Conservation (phyloP, 495 filamentous ascomycete genomes). For the Aspergillus olivimuriae region DNA sequence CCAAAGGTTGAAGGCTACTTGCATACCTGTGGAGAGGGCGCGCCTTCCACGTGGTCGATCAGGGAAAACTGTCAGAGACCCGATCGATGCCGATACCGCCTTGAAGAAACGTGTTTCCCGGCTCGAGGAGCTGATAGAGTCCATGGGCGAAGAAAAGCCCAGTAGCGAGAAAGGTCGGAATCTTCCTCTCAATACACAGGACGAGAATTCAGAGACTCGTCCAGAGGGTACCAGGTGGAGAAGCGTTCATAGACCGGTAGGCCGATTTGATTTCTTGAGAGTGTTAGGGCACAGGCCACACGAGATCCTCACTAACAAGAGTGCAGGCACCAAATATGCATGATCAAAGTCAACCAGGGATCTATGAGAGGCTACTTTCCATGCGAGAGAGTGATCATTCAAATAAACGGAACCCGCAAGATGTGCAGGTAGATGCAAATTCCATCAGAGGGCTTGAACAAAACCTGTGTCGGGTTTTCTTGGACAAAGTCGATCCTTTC, state of each 20-base stretch:
- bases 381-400: too few species aligned
- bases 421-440: too few species aligned
- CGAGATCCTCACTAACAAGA: too few species aligned
- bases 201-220: too few species aligned
- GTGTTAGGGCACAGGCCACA: too few species aligned
- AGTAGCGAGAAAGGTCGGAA: too few species aligned
- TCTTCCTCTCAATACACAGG: too few species aligned
- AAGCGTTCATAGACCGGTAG: neutral
- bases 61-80: conserved; percentile 25
- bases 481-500: conserved; percentile 32
- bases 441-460: conserved; percentile 7
- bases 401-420: too few species aligned
- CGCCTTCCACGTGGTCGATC: conserved; percentile 36
- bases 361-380: conserved; percentile 4
- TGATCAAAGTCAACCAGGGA: neutral
- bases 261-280: neutral
- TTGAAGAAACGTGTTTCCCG: conserved; percentile 14
- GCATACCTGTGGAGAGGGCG: conserved; percentile 36
- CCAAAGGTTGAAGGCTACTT: conserved; percentile 52
- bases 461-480: conserved; percentile 26
- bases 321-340: neutral
- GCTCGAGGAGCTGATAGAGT: conserved; percentile 23
- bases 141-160: too few species aligned
- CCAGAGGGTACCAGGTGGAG: too few species aligned
- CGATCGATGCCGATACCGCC: conserved; percentile 1